Base-by-base conservation (phyloP, 306 rosid genomes). In the Prunus salicina region DNA sequence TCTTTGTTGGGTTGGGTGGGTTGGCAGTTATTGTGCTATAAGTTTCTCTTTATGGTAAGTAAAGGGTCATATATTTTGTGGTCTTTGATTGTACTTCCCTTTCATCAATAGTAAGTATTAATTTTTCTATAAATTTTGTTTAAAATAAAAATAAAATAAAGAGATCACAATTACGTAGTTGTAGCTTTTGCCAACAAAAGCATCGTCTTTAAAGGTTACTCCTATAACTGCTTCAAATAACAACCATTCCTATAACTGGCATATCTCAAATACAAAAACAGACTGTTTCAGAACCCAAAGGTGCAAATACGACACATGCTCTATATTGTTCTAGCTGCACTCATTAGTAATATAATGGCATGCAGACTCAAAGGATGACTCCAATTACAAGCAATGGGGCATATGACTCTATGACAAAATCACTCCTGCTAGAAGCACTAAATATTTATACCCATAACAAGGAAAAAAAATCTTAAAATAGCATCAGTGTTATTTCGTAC, bases 171-270 rank as follows among this genome's bases (percentile, higher is more conserved):
- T 16, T 28, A 14, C 10, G 2, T 28, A 15, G 41, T 28, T 52
- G 8, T 20, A 72, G 51, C 51, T 55, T 38, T 45, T 56, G 15
- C 76, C 30, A 72, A 38, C 56, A 72, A 66, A 66, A 16, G 49
- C 16, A 66, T 66, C 30, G 2, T 18, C 71, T 41, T 10, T 66
- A 19, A 66, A 72, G 13, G 69, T 61, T 61, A 60, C n/a, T 61
- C 30, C 77, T 25, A 1, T 12, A 58, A 25, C 32, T 72, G 50
- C 53, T 73, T 73, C 45, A 60, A 25, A 12, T 46, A 60, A 24
- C 68, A 73, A 43, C 27, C 18, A 60, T 25, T 73, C 47, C 55
- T 46, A 41, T 56, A 38, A 19, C 57, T 49, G 46, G 43, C 58
- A 38, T 2, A 49, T 25, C 20, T 45, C 55, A n/a, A 4, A 67